These are phyloP conservation scores for Vitis hybrid DNA, from an alignment of 177 flowering plant genomes.

Conservation along the genomic window DNA sequence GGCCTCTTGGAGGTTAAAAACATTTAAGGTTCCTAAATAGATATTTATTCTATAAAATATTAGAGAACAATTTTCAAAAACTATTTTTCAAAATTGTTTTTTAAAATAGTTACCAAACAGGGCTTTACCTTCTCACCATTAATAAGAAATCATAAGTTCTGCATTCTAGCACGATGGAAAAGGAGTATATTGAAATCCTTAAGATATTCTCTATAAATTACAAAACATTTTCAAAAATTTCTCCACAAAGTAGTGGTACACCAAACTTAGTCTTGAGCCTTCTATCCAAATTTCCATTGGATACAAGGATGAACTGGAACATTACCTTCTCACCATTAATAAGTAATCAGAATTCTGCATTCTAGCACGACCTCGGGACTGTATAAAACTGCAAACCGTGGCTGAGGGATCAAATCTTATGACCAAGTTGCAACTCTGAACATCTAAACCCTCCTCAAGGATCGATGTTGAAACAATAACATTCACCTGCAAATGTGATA, in stretches of 20 bases:
- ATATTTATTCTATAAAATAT: too few species aligned
- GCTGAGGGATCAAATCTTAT: conserved; percentile 77
- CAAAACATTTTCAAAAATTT: background rate
- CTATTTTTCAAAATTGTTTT: too few species aligned
- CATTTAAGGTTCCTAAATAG: too few species aligned
- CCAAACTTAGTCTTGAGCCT: too few species aligned
- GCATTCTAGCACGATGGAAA: conserved; percentile 69
- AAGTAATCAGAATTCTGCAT: conserved; percentile 80
- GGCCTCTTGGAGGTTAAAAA: too few species aligned
- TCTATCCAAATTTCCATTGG: too few species aligned
- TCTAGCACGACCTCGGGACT: conserved; percentile 94
- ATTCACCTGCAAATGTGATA: conserved; percentile 55
- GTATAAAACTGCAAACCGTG: conserved; percentile 86
- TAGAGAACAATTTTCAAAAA: too few species aligned
- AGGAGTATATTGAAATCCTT: background rate
- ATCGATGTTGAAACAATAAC: conserved; percentile 86
- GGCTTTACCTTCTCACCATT: conserved; percentile 62
- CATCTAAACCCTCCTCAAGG: conserved; percentile 96
- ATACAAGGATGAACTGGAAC: background rate
- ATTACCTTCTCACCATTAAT: conserved; percentile 68
- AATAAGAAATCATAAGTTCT: conserved; percentile 71
- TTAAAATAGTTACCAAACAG: too few species aligned
- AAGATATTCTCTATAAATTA: background rate
- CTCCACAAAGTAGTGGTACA: too few species aligned
- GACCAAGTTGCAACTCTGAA: conserved; percentile 91